A percentile compares a stretch with the other conserved stretches of the same genome.
phyloP scores from a whole-genome alignment of 192 early-diverging fungal species.

The Helicostylum pulchrum region DNA sequence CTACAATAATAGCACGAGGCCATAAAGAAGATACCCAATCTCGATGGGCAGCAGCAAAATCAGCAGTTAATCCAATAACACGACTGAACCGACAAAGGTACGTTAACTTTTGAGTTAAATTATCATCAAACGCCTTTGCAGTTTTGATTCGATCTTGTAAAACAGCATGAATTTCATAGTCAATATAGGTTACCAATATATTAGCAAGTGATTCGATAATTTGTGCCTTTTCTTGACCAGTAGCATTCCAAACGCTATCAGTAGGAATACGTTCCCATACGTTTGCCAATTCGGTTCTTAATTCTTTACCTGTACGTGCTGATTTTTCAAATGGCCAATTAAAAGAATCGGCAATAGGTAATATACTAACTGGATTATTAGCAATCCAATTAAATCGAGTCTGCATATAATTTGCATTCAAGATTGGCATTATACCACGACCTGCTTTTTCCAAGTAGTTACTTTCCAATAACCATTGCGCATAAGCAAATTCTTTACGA shows the following conservation, averaged over 20 bases:
- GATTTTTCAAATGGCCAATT: constrained; percentile 3
- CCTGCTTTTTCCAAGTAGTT: neutral
- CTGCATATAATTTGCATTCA: neutral
- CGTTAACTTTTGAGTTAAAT: constrained; percentile 1
- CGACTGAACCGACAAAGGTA: constrained; percentile 17
- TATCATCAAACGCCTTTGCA: constrained; percentile 3
- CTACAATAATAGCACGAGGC: constrained; percentile 25
- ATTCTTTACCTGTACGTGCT: neutral
- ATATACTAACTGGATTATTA: neutral
- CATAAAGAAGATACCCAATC: constrained; percentile 13
- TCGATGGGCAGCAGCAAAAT: constrained; percentile 25
- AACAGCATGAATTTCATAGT: constrained; percentile 4
- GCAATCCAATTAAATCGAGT: neutral
- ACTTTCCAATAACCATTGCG: neutral
- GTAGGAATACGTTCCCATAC: neutral
- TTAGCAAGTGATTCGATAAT: neutral
- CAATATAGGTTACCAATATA: neutral
- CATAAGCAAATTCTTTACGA: too few species aligned
- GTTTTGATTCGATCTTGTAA: constrained; percentile 6
- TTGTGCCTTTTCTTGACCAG: neutral
- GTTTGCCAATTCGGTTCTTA: neutral
- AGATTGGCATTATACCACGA: constrained; percentile 1
- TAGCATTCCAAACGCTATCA: neutral
- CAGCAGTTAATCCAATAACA: constrained; percentile 33
- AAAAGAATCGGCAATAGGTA: neutral